A percentile compares a stretch with the other conserved stretches of the same genome.
These are phyloP conservation scores for Viola pubescens DNA, from an alignment of 441 rosid species.

Conservation along the genomic window DNA sequence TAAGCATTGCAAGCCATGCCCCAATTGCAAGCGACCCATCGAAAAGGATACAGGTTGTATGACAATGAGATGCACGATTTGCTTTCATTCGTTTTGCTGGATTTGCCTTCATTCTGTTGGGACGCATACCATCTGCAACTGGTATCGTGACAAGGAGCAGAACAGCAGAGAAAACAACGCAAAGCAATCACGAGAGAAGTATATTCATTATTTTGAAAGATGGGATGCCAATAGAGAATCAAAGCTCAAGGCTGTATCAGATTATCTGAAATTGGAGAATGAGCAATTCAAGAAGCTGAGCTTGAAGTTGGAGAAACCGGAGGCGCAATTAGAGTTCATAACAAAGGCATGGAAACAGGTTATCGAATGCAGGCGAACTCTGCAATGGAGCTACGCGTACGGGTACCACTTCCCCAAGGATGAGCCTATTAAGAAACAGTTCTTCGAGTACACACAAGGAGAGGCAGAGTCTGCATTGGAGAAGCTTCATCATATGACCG, in stretches of 20 bases:
- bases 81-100: conserved; percentile 84
- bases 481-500: conserved; percentile 49
- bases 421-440: conserved; percentile 23
- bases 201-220: conserved; percentile 80
- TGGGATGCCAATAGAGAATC: conserved; percentile 39
- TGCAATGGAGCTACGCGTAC: conserved; percentile 84
- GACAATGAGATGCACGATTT: conserved; percentile 75
- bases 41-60: conserved; percentile 86
- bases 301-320: conserved; percentile 46
- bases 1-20: conserved; percentile 87
- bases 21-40: conserved; percentile 77
- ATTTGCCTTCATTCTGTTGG: conserved; percentile 14
- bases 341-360: conserved; percentile 85
- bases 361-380: conserved; percentile 70
- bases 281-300: conserved; percentile 63
- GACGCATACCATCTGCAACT: neutral
- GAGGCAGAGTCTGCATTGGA: conserved; percentile 38
- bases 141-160: neutral
- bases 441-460: conserved; percentile 39
- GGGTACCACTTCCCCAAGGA: conserved; percentile 44
- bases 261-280: neutral
- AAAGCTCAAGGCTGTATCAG: neutral
- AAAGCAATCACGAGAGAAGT: conserved; percentile 40
- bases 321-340: conserved; percentile 67
- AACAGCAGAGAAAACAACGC: neutral